Base-by-base conservation (phyloP, 2,329 filamentous ascomycete genomes). In the Didymella glomerata region DNA sequence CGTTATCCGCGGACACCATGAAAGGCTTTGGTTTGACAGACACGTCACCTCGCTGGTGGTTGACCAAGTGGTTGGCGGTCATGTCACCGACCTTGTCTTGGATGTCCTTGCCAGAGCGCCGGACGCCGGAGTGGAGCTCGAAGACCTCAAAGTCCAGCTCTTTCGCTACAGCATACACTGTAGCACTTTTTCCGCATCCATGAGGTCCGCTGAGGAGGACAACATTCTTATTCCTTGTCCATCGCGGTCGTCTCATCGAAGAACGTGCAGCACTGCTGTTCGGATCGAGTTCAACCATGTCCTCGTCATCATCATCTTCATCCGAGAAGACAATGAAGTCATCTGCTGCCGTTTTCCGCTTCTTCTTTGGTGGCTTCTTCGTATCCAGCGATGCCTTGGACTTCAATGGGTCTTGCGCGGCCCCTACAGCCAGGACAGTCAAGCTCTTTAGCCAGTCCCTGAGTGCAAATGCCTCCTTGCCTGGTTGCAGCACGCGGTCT, bases 71-170 rank as follows among this genome's bases (percentile, higher is more conserved):
- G 69, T 99, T 98, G 61, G 89, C 89, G 4, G 93, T 95, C 94
- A 99, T 98, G 77, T 99, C 93, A 40, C 95, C 96, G 44, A 99
- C 92, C 67, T 86, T 91, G 69, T 99, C 95, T 32, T 96, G 76
- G 47, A 99, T 88, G 69, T 99, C 95, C 74, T 90, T 95, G 30
- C 93, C 94, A 71, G 87, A 96, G 62, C 95, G 85, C 49, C 93
- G 88, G 66, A 87, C 92, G 60, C 92, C 87, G 0, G 94, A 81
- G 70, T 96, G 96, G 72, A 99, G 93, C 77, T 99, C 95, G 66
- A 99, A 99, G 1, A 99, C 86, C 70, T 97, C 93, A 71, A 96
- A 98, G 1, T 86, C 92, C 16, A 98, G 83, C 77, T 99, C 94
- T 70, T 91, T 94, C 4, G 95, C 94, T 41, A 93, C 90, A 4